Conservation (phyloP, 192 early-diverging fungal species). For the Spinellus fusiger region DNA sequence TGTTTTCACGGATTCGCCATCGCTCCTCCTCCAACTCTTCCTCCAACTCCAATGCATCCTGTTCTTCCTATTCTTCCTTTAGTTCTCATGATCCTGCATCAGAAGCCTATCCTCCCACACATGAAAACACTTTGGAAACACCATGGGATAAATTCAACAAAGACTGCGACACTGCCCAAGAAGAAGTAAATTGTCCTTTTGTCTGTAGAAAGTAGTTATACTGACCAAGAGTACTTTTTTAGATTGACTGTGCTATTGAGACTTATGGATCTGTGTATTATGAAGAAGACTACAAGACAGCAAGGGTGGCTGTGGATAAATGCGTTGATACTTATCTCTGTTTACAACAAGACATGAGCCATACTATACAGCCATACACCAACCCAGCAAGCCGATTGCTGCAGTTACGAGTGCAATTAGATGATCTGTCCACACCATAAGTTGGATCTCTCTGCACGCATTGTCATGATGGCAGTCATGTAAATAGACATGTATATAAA, state of each 20-base stretch:
- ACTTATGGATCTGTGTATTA: background rate
- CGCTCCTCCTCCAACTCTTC: conserved; percentile 8
- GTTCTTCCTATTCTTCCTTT: too few species aligned
- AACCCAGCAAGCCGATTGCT: background rate
- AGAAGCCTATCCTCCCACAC: background rate
- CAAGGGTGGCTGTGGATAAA: background rate
- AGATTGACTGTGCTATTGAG: background rate
- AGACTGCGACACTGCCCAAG: background rate
- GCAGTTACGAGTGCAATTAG: background rate
- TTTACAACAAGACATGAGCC: background rate
- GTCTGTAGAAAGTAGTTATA: background rate
- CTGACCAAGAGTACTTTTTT: too few species aligned
- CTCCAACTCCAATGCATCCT: too few species aligned
- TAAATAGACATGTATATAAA: too few species aligned
- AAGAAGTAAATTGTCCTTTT: conserved; percentile 6
- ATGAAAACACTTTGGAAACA: too few species aligned
- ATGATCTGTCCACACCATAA: too few species aligned
- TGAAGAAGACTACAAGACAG: background rate
- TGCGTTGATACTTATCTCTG: background rate
- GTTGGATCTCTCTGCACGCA: too few species aligned
- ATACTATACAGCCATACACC: background rate
- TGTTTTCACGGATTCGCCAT: conserved; percentile 10
- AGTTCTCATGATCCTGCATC: background rate
- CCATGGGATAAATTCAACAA: conserved; percentile 1
- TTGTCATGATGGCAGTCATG: too few species aligned